These are phyloP conservation scores for Lasiosphaeria miniovina DNA, from an alignment of 495 filamentous ascomycete species.

Conservation along the genomic window DNA sequence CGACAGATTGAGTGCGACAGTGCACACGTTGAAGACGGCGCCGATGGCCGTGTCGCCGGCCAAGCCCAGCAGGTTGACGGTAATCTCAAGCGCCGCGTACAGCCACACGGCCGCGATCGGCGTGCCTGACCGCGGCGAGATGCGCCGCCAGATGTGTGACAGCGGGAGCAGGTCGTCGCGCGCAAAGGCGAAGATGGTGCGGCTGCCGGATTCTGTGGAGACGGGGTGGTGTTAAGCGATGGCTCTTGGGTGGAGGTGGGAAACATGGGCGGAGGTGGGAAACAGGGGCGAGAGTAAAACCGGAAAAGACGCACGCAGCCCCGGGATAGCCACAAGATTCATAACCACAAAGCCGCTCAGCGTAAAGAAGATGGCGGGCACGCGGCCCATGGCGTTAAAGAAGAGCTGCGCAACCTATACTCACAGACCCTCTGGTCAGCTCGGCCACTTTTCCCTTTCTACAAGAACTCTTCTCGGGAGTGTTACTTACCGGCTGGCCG, in stretches of 20 bases:
- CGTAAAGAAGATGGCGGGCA: slow-evolving; percentile 58
- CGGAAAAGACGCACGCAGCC: slow-evolving; percentile 35
- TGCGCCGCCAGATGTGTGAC: slow-evolving; percentile 53
- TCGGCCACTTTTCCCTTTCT: not conserved
- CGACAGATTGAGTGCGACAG: slow-evolving; percentile 61
- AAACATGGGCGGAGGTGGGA: too few species aligned
- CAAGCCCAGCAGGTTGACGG: slow-evolving; percentile 62
- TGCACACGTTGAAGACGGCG: slow-evolving; percentile 62
- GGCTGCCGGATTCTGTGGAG: slow-evolving; percentile 45
- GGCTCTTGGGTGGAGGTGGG: too few species aligned
- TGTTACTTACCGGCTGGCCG: slow-evolving; percentile 47
- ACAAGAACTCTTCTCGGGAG: not conserved
- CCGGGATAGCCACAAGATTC: slow-evolving; percentile 60
- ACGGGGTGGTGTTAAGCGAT: too few species aligned
- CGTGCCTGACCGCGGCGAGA: slow-evolving; percentile 52
- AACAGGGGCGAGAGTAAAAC: too few species aligned
- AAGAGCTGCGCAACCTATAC: slow-evolving; percentile 56
- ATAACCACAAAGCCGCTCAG: slow-evolving; percentile 57
- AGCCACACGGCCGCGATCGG: slow-evolving; percentile 62
- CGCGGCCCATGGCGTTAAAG: slow-evolving; percentile 57
- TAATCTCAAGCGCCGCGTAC: slow-evolving; percentile 53
- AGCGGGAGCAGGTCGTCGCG: slow-evolving; percentile 58
- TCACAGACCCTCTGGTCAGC: not conserved
- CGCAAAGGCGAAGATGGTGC: slow-evolving; percentile 62
- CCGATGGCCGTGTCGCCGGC: slow-evolving; percentile 58